Conservation (phyloP, 768 basidiomycete genomes). For the Psilocybe subaeruginosa region DNA sequence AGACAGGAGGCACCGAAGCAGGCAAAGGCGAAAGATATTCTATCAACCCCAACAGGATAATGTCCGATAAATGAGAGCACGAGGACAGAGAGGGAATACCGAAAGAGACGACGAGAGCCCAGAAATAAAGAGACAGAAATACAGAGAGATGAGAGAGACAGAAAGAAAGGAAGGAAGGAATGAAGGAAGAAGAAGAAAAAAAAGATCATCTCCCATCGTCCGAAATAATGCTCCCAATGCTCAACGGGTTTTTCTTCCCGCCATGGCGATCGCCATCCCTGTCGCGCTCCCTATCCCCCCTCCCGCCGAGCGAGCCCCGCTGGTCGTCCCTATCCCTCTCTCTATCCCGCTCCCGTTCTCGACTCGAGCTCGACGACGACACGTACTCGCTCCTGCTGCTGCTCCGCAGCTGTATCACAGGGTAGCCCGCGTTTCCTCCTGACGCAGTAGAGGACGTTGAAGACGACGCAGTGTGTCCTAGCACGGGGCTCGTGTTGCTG, state of each 20-base stretch:
- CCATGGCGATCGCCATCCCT: conserved; percentile 24
- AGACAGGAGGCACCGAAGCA: neutral
- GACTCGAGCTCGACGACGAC: conserved; percentile 9
- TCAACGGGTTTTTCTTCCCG: conserved; percentile 66
- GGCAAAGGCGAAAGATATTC: neutral
- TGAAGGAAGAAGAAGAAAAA: neutral
- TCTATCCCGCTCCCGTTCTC: conserved; percentile 15
- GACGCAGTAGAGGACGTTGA: neutral
- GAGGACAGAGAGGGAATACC: neutral
- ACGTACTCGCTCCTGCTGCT: conserved; percentile 32
- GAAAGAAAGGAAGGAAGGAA: neutral
- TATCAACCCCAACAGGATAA: no score
- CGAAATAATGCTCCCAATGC: conserved; percentile 73
- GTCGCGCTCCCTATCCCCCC: conserved; percentile 20
- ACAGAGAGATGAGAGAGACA: neutral
- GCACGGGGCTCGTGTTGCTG: conserved; percentile 5
- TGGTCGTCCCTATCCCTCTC: conserved; percentile 20
- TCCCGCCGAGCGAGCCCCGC: conserved; percentile 17
- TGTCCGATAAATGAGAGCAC: neutral
- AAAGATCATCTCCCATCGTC: conserved; percentile 39
- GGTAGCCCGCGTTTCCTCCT: conserved; percentile 17
- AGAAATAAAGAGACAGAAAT: neutral
- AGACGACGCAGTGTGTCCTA: neutral
- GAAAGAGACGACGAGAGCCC: neutral
- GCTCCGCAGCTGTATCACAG: conserved; percentile 39